A percentile compares a stretch with the other conserved stretches of the same genome.
Conservation (phyloP, 768 basidiomycete genomes). For the Xerocomellus dryophilus region DNA sequence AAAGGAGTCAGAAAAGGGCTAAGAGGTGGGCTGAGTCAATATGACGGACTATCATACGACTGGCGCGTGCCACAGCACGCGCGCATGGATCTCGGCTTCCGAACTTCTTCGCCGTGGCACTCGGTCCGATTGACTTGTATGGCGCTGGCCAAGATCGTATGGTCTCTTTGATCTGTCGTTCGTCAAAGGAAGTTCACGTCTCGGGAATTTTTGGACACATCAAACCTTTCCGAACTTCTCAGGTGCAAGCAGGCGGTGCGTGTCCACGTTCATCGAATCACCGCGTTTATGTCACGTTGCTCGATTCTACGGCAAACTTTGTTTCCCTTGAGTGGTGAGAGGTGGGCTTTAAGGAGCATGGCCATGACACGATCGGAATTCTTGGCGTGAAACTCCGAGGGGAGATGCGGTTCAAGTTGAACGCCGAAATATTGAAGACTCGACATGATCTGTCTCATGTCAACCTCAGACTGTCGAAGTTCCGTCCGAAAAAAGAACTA, state of each 20-base stretch:
- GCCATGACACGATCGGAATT: not conserved
- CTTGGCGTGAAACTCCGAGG: not conserved
- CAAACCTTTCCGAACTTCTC: conserved; percentile 5
- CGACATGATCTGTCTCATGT: no score
- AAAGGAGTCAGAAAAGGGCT: conserved; percentile 8
- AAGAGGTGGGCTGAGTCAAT: not conserved
- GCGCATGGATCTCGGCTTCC: not conserved
- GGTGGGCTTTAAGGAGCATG: not conserved
- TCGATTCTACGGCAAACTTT: not conserved
- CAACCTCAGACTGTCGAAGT: not conserved
- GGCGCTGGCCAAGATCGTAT: not conserved
- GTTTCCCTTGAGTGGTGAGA: not conserved
- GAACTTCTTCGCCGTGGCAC: not conserved
- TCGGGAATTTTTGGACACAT: not conserved
- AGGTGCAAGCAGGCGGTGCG: not conserved
- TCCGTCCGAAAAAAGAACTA: not conserved
- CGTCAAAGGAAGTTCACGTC: conserved; percentile 3
- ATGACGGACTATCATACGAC: not conserved
- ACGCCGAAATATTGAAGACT: not conserved
- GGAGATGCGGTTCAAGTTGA: no score
- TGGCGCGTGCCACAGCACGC: not conserved
- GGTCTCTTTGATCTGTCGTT: not conserved
- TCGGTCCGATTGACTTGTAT: not conserved
- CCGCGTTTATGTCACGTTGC: conserved; percentile 5
- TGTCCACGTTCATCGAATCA: not conserved